A percentile compares a stretch with the other conserved stretches of the same genome.
Evolutionary conservation across 345 rosid species (phyloP).

Genomic region (Camelina sativa): DNA sequence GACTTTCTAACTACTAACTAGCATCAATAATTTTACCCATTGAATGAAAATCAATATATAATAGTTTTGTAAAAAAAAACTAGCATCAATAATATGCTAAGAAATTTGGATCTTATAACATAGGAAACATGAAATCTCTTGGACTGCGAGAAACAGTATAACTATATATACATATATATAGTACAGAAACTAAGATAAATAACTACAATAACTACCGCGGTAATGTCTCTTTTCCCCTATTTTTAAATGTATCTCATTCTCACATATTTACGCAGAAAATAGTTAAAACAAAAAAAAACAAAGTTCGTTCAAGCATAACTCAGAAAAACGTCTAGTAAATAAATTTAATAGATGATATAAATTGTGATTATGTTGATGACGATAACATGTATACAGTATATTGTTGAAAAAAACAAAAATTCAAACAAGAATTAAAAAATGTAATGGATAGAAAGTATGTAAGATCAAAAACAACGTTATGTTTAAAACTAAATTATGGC

Average conservation of each 20-base stretch:
- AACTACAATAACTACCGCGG: not conserved
- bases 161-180: not conserved
- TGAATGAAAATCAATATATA: too few relatives aligned
- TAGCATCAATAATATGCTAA: not conserved
- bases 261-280: not conserved
- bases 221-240: not conserved
- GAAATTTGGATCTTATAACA: conserved; percentile 13
- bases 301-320: not conserved
- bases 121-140: conserved; percentile 10
- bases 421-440: not conserved
- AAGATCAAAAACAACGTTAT: not conserved
- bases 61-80: too few relatives aligned
- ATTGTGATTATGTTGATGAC: too few relatives aligned
- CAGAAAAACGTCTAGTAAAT: too few relatives aligned
- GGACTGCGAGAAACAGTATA: not conserved
- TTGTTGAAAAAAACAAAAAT: not conserved
- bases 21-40: not conserved
- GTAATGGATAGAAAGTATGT: not conserved
- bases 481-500: not conserved
- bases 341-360: too few relatives aligned
- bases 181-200: not conserved
- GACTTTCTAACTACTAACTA: not conserved
- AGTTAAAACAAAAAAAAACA: not conserved
- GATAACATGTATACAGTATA: too few relatives aligned
- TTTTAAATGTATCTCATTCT: not conserved